Conservation (phyloP, 1,139 yeast species). For the Saccharomyces uvarum region DNA sequence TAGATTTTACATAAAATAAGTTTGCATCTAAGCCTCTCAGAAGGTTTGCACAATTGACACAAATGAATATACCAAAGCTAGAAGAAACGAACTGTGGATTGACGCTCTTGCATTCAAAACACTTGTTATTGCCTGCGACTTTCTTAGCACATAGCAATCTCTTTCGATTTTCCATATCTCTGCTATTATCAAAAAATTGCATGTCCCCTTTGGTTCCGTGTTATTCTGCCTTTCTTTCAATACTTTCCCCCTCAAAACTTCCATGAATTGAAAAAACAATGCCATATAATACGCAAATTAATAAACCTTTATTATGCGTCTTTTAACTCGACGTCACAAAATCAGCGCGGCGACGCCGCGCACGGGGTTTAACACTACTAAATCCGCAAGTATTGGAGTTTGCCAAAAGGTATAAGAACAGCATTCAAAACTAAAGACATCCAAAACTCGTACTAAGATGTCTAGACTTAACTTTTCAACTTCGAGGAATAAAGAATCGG, state of each 20-base stretch:
- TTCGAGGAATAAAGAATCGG: neutral
- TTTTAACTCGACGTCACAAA: neutral
- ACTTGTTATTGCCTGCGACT: conserved; percentile 68
- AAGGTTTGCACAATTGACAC: conserved; percentile 91
- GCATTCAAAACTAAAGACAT: neutral
- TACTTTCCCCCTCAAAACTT: neutral
- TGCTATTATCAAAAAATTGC: conserved; percentile 52
- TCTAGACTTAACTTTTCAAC: neutral
- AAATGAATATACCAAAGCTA: conserved; percentile 86
- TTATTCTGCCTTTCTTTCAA: neutral
- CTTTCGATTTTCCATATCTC: conserved; percentile 80
- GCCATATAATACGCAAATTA: neutral
- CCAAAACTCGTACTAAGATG: neutral
- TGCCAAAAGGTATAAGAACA: neutral
- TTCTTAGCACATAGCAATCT: conserved; percentile 70
- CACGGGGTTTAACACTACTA: neutral
- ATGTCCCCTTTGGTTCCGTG: neutral
- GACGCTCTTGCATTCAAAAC: conserved; percentile 87
- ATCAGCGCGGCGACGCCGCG: neutral
- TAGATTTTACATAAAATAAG: conserved; percentile 85
- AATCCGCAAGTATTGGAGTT: neutral
- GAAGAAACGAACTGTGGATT: conserved; percentile 98
- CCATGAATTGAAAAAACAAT: neutral
- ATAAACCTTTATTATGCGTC: neutral
- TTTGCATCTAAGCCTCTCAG: conserved; percentile 94